Conservation (phyloP, 2,329 filamentous ascomycete species). For the Talaromyces rugulosus region DNA sequence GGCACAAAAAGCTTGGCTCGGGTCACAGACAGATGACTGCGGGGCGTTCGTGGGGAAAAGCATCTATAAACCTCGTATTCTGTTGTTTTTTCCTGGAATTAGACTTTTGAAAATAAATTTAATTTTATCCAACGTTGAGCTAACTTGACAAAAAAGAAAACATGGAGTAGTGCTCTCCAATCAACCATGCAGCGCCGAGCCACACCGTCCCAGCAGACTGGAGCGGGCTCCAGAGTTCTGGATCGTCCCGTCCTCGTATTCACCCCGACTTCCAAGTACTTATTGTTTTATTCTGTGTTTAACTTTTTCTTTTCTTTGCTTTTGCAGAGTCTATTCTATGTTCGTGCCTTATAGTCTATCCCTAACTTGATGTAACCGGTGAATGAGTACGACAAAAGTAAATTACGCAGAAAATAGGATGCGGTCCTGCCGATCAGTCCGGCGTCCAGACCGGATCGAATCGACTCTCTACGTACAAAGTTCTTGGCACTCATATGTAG, state of each 20-base stretch:
- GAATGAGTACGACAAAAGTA: too few relatives aligned
- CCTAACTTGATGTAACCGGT: too few relatives aligned
- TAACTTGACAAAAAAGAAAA: background rate
- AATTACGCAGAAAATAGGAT: background rate
- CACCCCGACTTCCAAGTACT: background rate
- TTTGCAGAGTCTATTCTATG: too few relatives aligned
- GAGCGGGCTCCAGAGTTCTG: background rate
- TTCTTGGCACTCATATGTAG: too few relatives aligned
- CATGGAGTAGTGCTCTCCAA: too few relatives aligned
- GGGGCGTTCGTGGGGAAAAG: background rate
- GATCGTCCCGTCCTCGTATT: conserved; percentile 1
- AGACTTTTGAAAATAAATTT: background rate
- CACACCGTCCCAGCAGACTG: background rate
- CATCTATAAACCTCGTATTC: background rate
- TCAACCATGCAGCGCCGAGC: background rate
- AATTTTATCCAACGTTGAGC: too few relatives aligned
- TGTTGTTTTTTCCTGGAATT: background rate
- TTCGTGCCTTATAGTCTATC: background rate
- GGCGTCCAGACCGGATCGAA: background rate
- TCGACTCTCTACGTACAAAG: background rate
- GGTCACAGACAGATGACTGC: background rate
- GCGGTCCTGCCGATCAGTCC: background rate
- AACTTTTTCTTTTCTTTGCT: background rate
- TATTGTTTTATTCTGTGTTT: background rate
- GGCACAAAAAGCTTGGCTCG: conserved; percentile 1